Conservation (phyloP, 495 filamentous ascomycete genomes). For the Neurospora tetrasperma region DNA sequence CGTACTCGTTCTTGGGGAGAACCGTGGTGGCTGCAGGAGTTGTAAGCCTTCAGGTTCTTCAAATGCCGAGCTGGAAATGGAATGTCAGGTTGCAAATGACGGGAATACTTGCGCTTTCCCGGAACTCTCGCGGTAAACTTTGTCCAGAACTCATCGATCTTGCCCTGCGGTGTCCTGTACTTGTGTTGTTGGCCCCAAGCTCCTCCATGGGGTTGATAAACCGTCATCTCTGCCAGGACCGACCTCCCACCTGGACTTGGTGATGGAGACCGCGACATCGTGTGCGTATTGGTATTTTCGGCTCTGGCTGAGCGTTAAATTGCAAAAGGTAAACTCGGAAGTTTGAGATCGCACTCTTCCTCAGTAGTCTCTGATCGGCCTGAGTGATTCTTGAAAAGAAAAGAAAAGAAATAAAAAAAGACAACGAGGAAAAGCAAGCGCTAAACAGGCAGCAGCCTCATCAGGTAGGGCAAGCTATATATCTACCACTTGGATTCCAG, state of each 20-base stretch:
- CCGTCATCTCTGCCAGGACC: slow-evolving; percentile 17
- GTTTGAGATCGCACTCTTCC: background rate
- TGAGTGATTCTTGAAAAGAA: background rate
- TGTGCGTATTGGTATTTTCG: background rate
- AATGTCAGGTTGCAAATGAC: background rate
- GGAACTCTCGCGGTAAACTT: slow-evolving; percentile 59
- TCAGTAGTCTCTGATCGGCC: background rate
- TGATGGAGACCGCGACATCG: background rate
- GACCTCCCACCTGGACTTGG: background rate
- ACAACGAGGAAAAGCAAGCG: background rate
- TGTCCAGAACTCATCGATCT: slow-evolving; percentile 68
- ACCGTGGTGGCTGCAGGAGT: slow-evolving; percentile 52
- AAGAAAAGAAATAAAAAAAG: background rate
- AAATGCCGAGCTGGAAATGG: background rate
- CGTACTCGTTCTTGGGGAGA: slow-evolving; percentile 63
- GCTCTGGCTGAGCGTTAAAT: background rate
- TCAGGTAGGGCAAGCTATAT: background rate
- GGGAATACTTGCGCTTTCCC: slow-evolving; percentile 34
- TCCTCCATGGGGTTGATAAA: background rate
- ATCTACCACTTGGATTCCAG: background rate
- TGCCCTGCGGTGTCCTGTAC: slow-evolving; percentile 55
- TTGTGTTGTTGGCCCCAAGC: slow-evolving; percentile 11
- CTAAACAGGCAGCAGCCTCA: background rate
- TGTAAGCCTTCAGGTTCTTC: background rate
- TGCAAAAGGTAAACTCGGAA: background rate